Evolutionary conservation across 2,329 filamentous ascomycete genomes (phyloP).

Genomic region (Chrysosporium keratinophilum): DNA sequence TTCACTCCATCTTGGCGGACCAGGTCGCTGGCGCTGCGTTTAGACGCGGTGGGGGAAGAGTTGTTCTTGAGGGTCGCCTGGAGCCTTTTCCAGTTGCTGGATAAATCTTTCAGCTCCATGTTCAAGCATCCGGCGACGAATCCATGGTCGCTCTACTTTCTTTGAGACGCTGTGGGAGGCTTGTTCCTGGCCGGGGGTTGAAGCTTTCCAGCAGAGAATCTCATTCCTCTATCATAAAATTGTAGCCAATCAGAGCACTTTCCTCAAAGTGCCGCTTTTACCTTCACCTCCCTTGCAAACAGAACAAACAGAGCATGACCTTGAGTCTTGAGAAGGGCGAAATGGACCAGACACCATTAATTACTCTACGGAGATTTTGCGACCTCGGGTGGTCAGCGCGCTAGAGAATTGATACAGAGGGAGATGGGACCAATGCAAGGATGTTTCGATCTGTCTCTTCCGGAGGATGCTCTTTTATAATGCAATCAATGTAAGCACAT

Average conservation of each 20-base stretch:
- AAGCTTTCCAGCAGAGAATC: neutral
- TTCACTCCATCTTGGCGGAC: conserved; percentile 14
- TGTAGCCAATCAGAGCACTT: neutral
- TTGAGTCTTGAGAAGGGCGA: too few species aligned
- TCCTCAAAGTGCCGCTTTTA: neutral
- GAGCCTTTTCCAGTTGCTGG: conserved; percentile 44
- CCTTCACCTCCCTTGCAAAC: too few species aligned
- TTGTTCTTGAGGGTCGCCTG: conserved; percentile 36
- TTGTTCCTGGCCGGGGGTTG: neutral
- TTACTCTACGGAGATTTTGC: too few species aligned
- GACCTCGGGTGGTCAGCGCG: too few species aligned
- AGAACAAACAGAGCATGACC: conserved; percentile 10
- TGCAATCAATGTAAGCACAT: too few species aligned
- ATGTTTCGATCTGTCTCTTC: too few species aligned
- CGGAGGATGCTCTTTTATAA: too few species aligned
- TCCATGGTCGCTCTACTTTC: neutral
- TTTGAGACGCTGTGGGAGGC: neutral
- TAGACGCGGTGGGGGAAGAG: conserved; percentile 14
- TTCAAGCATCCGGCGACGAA: conserved; percentile 15
- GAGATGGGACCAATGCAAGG: too few species aligned
- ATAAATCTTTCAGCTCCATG: conserved; percentile 38
- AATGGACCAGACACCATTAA: too few species aligned
- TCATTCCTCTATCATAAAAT: neutral
- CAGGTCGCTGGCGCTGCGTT: conserved; percentile 10
- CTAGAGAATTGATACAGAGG: too few species aligned